These are phyloP conservation scores for Solanum virginianum DNA, from an alignment of 257 asterid species.

Conservation along the genomic window DNA sequence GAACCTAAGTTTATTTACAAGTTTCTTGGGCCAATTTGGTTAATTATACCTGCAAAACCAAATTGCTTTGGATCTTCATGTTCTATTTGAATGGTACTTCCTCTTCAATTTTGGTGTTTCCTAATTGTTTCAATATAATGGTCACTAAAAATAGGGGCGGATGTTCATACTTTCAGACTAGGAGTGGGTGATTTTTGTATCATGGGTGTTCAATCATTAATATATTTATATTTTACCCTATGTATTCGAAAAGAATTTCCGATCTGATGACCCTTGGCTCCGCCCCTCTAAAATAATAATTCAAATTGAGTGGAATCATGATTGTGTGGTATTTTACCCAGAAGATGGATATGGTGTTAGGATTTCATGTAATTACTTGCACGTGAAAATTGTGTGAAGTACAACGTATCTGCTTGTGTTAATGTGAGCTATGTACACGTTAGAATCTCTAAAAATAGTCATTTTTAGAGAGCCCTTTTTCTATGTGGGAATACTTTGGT, in stretches of 20 bases:
- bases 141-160: no score
- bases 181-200: no score
- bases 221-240: no score
- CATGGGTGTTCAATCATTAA: no score
- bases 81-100: not conserved
- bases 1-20: not conserved
- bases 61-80: not conserved
- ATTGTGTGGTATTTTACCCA: not conserved
- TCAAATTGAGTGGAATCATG: not conserved
- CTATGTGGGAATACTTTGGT: not conserved
- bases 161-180: no score
- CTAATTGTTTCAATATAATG: not conserved
- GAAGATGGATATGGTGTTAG: not conserved
- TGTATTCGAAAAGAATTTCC: no score
- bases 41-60: not conserved
- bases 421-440: not conserved
- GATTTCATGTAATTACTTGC: not conserved
- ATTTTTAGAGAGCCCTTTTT: not conserved
- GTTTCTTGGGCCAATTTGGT: conserved; percentile 1
- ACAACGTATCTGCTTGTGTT: not conserved
- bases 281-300: not conserved
- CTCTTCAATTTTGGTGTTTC: not conserved
- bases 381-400: not conserved
- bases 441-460: not conserved
- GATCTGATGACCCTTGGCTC: no score